Base-by-base conservation (phyloP, 2,329 filamentous ascomycete species). In the Apiospora rasikravindrae region DNA sequence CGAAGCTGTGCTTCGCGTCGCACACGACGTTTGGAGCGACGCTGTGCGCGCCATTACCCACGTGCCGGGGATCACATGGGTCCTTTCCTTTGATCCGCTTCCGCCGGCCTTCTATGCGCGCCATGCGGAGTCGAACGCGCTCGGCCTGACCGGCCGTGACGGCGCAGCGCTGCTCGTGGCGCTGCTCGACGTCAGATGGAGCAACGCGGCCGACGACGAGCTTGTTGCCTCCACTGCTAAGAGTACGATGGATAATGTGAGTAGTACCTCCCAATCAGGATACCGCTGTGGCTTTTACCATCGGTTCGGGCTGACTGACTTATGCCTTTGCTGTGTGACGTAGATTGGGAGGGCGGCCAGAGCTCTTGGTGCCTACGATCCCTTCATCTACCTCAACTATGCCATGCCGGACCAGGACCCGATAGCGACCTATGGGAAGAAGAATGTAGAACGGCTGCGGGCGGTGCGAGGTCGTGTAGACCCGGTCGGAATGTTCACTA, bases 341-440 rank as follows among this genome's bases (percentile, higher is more conserved):
- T 11, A 42, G 22, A 67, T 75, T 5, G 42, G 72, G 22, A 37
- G 69, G 1, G 64, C 67, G n/a, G 74, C 74, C 2, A 68, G 22
- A 24, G 45, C 45, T 26, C 71, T 73, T 4, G 72, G 67, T 24
- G 75, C 68, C 8, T 74, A 72, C 16, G 76, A 77, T 47, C 75
- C 75, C 0, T 78, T 66, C 22, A 10, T 77, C 10, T 77, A 76
- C 64, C 47, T 75, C 0, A 74, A 74, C 24, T 78, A 77, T 45
- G 77, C 77, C 0, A 73, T 66, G 1, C 66, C 67, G 26, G 71
- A 71, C 53, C 76, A 78, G 69, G 70, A 76, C n/a, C 71, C 72
- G 5, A 74, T 78, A 16, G 26, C 61, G 8, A 74, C 74, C 29
- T 78, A 77, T 22, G 76, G 77, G 0, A 26, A 51, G 4, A 71